Base-by-base conservation (phyloP, 495 filamentous ascomycete genomes). In the Usnea hakonensis region DNA sequence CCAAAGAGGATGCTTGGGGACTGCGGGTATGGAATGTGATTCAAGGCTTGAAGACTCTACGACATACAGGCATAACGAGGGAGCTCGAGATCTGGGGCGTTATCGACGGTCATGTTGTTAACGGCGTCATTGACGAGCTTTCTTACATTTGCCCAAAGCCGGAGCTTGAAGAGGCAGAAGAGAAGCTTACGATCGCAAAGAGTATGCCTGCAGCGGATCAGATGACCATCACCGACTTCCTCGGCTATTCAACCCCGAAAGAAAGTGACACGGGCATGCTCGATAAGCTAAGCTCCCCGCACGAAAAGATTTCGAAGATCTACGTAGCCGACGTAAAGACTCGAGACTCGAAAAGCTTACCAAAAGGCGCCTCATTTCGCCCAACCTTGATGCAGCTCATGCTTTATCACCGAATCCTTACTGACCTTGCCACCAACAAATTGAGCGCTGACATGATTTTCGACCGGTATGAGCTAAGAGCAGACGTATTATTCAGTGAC, bases 31-130 rank as follows among this genome's bases (percentile, higher is more conserved):
- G 94, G 90, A 98, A 98, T 74, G 80, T 93, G 32, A 89, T 95
- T 33, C 88, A 95, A 69, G 91, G 94, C 0, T 70, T 98, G 40
- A 82, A 87, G 17, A 85, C 85, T 23, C 76, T 98, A 59, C 80
- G 88, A 17, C 83, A 88, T 21, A 87, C 82, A 13, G 93, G 95
- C 14, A 75, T 91, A 67, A 96, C 94, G 5, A 79, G 94, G 28
- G 94, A 98, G 74, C 72, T 97, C 46, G 89, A 95, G 68, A 81
- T 98, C n/a, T 98, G 95, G 90, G 94, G 93, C 6, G 67, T 86
- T 40, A 71, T 96, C 19, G 87, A 93, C 58, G 92, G 91, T 13
- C 78, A 91, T 69, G 71, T 96, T 50, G 85, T 98, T 57, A 92
- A 87, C 72, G 94, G 95, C 7, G 75, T 97, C 55, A 91, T 98